A percentile compares a stretch with the other conserved stretches of the same genome.
These are phyloP conservation scores for Boletus smithii DNA, from an alignment of 1,284 basidiomycete species.

Conservation along the genomic window DNA sequence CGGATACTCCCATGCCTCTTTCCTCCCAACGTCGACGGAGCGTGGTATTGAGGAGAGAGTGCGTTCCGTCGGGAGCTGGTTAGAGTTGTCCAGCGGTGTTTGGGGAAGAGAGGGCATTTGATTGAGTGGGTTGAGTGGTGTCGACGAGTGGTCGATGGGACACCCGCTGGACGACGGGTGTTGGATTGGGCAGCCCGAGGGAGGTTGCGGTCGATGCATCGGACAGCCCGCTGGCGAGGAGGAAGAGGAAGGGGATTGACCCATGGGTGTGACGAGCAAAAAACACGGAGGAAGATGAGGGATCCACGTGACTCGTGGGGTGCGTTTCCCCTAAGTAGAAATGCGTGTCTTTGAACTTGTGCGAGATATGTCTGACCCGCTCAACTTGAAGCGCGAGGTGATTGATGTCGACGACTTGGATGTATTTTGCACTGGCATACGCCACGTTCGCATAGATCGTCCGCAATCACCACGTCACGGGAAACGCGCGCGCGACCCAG, in stretches of 20 bases:
- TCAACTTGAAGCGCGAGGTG: constrained; percentile 25
- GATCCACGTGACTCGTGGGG: constrained; percentile 5
- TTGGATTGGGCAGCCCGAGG: constrained; percentile 25
- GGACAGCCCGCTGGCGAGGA: constrained; percentile 10
- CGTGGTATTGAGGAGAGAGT: constrained; percentile 86
- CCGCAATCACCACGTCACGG: constrained; percentile 9
- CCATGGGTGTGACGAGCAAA: constrained; percentile 20
- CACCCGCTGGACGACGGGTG: constrained; percentile 31
- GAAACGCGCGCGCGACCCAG: constrained; percentile 21
- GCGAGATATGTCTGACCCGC: constrained; percentile 11
- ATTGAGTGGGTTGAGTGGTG: constrained; percentile 75
- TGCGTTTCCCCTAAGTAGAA: too few relatives aligned
- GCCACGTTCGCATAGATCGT: constrained; percentile 17
- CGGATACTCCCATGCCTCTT: constrained; percentile 85
- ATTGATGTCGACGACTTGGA: constrained; percentile 32
- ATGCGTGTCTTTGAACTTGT: too few relatives aligned
- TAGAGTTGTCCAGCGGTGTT: constrained; percentile 54
- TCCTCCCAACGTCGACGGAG: constrained; percentile 37
- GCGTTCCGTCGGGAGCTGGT: constrained; percentile 72
- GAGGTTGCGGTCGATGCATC: constrained; percentile 3
- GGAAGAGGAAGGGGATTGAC: constrained; percentile 26
- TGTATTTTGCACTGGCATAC: constrained; percentile 19
- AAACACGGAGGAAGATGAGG: too few relatives aligned
- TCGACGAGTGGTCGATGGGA: constrained; percentile 45
- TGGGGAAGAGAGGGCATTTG: constrained; percentile 87